Percentiles rank a stretch among this genome's conserved stretches.
These are phyloP conservation scores for Macrolepiota albuminosa DNA, from an alignment of 768 basidiomycete genomes.

Conservation along the genomic window DNA sequence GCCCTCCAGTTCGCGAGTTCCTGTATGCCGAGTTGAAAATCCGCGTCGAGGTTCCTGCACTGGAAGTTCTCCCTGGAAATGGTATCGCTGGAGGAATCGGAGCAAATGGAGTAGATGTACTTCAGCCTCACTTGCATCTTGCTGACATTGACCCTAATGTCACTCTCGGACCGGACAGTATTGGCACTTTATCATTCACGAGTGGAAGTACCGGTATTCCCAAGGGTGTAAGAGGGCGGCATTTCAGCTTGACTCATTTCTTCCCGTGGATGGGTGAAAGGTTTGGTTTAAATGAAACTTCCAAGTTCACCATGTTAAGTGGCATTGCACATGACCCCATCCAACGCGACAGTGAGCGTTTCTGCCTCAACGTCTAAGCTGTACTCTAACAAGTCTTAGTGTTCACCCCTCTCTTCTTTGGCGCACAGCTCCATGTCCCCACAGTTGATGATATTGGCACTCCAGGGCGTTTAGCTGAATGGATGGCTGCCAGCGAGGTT, in stretches of 20 bases:
- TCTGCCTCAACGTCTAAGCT: neutral
- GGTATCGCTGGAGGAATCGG: conserved; percentile 58
- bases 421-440: conserved; percentile 91
- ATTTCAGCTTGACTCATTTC: conserved; percentile 96
- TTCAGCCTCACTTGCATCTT: conserved; percentile 49
- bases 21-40: conserved; percentile 74
- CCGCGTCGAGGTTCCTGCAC: conserved; percentile 85
- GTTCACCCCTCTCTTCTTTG: conserved; percentile 98
- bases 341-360: conserved; percentile 91
- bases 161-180: conserved; percentile 87
- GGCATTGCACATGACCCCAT: conserved; percentile 99
- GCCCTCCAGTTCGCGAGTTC: conserved; percentile 79
- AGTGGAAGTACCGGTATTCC: conserved; percentile 97
- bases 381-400: conserved; percentile 42
- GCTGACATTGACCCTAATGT: conserved; percentile 75
- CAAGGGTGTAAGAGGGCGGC: conserved; percentile 94
- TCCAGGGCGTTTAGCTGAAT: conserved; percentile 92
- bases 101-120: conserved; percentile 48
- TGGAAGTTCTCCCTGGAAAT: conserved; percentile 67
- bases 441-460: conserved; percentile 97
- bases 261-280: conserved; percentile 98
- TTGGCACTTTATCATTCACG: conserved; percentile 94
- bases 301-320: conserved; percentile 96
- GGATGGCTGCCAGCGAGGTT: conserved; percentile 91
- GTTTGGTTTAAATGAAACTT: conserved; percentile 68